phyloP scores from a whole-genome alignment of 805 yeast genomes.

The Kockiozyma suomiensis region DNA sequence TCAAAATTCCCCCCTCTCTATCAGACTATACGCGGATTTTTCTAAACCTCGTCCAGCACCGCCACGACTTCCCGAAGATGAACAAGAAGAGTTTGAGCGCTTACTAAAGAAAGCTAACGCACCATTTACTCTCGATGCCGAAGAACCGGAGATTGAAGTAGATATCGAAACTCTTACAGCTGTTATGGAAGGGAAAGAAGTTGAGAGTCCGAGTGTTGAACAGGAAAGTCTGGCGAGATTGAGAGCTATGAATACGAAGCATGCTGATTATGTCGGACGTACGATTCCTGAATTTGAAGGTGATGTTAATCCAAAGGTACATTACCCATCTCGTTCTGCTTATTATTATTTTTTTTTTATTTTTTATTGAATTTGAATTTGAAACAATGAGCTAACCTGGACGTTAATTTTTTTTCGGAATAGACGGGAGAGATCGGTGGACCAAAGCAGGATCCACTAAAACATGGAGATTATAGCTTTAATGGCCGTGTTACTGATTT shows the following conservation, averaged over 20 bases:
- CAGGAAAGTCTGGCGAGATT: conserved; percentile 44
- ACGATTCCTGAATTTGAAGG: conserved; percentile 96
- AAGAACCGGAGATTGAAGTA: conserved; percentile 14
- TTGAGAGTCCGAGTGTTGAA: conserved; percentile 40
- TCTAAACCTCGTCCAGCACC: conserved; percentile 52
- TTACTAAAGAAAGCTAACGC: conserved; percentile 73
- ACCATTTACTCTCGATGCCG: conserved; percentile 1
- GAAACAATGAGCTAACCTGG: too few species aligned
- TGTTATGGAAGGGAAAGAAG: conserved; percentile 63
- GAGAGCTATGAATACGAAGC: conserved; percentile 52
- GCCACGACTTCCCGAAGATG: conserved; percentile 73
- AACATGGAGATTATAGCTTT: conserved; percentile 90
- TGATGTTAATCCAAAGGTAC: conserved; percentile 71
- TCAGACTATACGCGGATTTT: conserved; percentile 17
- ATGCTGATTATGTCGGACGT: conserved; percentile 57
- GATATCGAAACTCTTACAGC: conserved; percentile 8
- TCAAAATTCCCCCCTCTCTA: background rate
- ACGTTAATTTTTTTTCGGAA: background rate
- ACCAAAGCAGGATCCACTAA: conserved; percentile 94
- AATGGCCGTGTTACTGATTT: conserved; percentile 97
- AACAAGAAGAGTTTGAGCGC: conserved; percentile 88
- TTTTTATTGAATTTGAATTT: too few species aligned
- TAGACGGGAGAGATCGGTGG: conserved; percentile 94
- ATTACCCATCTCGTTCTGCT: background rate
- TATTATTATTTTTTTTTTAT: background rate